phyloP scores from a whole-genome alignment of 805 yeast species.

The Starmerella gropengiesseri region DNA sequence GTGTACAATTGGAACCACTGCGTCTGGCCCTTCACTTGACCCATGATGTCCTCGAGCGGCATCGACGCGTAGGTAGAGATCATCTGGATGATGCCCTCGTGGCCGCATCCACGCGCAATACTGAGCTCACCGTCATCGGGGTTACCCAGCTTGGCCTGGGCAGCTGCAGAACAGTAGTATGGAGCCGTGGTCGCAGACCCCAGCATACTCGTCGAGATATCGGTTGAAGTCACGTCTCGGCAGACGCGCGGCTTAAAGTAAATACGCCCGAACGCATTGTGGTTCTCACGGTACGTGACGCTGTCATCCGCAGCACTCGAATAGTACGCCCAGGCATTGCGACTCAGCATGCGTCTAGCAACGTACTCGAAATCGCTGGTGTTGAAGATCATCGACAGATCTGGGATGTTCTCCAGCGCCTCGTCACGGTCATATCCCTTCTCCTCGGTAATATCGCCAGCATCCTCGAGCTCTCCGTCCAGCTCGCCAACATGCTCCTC shows the following conservation, averaged over 20 bases:
- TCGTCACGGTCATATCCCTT: constrained; percentile 36
- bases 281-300: constrained; percentile 79
- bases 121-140: constrained; percentile 78
- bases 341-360: constrained; percentile 66
- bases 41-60: constrained; percentile 73
- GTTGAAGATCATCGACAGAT: constrained; percentile 56
- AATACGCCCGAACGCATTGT: constrained; percentile 72
- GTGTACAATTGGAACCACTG: constrained; percentile 88
- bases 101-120: constrained; percentile 71
- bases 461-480: constrained; percentile 13
- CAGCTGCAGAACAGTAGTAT: constrained; percentile 83
- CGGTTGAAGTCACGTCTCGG: constrained; percentile 65
- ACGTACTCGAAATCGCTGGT: constrained; percentile 77
- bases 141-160: constrained; percentile 81
- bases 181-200: constrained; percentile 67
- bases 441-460: constrained; percentile 30
- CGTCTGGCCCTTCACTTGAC: constrained; percentile 59
- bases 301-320: constrained; percentile 93
- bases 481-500: constrained; percentile 35
- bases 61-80: constrained; percentile 84
- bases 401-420: constrained; percentile 46
- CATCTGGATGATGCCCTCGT: constrained; percentile 72
- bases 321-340: constrained; percentile 84
- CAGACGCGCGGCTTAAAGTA: constrained; percentile 80
- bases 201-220: constrained; percentile 58